Evolutionary conservation across 2,329 filamentous ascomycete species (phyloP).

Genomic region (Aspergillus floridensis): DNA sequence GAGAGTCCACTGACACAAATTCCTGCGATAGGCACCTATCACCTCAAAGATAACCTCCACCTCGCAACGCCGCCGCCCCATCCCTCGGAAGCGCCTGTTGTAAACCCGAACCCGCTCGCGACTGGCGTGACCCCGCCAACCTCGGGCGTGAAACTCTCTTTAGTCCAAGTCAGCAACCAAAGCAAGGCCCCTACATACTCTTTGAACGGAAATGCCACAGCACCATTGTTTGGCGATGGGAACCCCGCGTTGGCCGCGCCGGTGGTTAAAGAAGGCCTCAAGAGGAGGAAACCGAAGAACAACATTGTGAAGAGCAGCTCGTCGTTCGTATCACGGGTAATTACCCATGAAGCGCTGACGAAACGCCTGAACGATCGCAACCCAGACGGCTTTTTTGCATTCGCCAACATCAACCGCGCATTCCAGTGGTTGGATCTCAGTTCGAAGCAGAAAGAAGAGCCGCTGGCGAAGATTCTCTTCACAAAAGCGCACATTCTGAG

Average conservation of each 20-base stretch:
- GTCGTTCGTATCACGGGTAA: slow-evolving; percentile 95
- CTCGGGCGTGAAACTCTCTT: slow-evolving; percentile 77
- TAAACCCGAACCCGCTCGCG: slow-evolving; percentile 86
- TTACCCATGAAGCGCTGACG: slow-evolving; percentile 75
- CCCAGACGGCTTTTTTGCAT: slow-evolving; percentile 77
- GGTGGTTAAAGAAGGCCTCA: slow-evolving; percentile 64
- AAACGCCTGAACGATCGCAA: slow-evolving; percentile 79
- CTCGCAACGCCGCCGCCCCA: slow-evolving; percentile 93
- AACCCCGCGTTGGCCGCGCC: slow-evolving; percentile 69
- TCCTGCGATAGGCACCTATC: slow-evolving; percentile 70
- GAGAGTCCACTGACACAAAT: slow-evolving; percentile 22
- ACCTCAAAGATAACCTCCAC: slow-evolving; percentile 84
- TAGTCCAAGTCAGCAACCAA: slow-evolving; percentile 68
- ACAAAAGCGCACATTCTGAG: slow-evolving; percentile 94
- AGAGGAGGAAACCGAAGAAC: slow-evolving; percentile 92
- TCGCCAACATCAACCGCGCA: slow-evolving; percentile 92
- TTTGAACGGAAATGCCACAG: slow-evolving; percentile 42
- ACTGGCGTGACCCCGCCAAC: slow-evolving; percentile 82
- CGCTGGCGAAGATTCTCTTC: slow-evolving; percentile 92
- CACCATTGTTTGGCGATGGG: slow-evolving; percentile 78
- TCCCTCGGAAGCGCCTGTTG: slow-evolving; percentile 82
- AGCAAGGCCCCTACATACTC: slow-evolving; percentile 49
- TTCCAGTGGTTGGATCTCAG: slow-evolving; percentile 95
- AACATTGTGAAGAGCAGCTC: slow-evolving; percentile 99
- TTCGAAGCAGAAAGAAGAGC: slow-evolving; percentile 69